A percentile compares a stretch with the other conserved stretches of the same genome.
phyloP scores from a whole-genome alignment of 106 monocot species.

The Chionographis japonica region DNA sequence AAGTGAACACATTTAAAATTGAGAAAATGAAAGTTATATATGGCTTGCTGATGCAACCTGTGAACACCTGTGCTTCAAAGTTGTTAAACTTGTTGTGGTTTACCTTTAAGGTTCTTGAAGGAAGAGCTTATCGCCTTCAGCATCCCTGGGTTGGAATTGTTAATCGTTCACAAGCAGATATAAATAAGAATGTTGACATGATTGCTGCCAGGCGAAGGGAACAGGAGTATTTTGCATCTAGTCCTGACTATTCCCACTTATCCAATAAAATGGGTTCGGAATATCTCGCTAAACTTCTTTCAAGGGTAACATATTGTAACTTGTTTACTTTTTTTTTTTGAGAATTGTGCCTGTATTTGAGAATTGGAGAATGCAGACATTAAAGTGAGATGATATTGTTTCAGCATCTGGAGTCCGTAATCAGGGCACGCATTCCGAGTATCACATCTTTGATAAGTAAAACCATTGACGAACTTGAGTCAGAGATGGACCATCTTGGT shows the following conservation, averaged over 20 bases:
- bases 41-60: neutral
- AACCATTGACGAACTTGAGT: conserved; percentile 54
- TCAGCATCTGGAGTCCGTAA: conserved; percentile 59
- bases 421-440: conserved; percentile 46
- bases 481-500: conserved; percentile 56
- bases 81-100: neutral
- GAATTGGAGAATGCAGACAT: neutral
- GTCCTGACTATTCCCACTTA: conserved; percentile 54
- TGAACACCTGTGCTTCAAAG: too few relatives aligned
- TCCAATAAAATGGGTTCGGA: conserved; percentile 63
- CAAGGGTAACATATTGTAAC: conserved; percentile 12
- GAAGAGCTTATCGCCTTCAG: conserved; percentile 49
- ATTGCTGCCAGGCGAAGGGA: conserved; percentile 50
- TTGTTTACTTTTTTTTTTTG: neutral
- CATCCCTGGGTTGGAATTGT: conserved; percentile 69
- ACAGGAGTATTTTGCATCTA: conserved; percentile 46
- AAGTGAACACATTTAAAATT: neutral
- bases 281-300: conserved; percentile 63
- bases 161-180: conserved; percentile 63
- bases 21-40: neutral
- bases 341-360: neutral
- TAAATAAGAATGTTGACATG: conserved; percentile 55
- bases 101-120: conserved; percentile 44
- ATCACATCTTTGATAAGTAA: conserved; percentile 57
- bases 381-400: neutral